Percentiles rank a stretch among this genome's conserved stretches.
Evolutionary conservation across 306 rosid genomes (phyloP).

Genomic region (Pyrus communis): DNA sequence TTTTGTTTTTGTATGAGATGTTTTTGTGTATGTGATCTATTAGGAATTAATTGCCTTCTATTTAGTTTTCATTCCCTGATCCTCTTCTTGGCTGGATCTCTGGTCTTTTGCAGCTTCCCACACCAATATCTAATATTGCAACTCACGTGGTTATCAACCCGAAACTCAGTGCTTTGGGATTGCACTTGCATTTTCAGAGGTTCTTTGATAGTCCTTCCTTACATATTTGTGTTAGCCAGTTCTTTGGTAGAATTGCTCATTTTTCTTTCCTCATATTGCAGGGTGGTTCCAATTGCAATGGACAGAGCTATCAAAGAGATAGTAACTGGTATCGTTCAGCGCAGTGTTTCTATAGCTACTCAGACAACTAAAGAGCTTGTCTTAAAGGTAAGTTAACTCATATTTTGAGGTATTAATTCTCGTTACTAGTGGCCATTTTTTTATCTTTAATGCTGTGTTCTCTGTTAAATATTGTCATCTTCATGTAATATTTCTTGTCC

Average conservation of each 20-base stretch:
- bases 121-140: slow-evolving; percentile 73
- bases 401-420: neutral
- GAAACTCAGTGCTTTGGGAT: slow-evolving; percentile 61
- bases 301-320: slow-evolving; percentile 94
- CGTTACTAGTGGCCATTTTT: neutral
- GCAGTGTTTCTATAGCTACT: slow-evolving; percentile 96
- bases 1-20: neutral
- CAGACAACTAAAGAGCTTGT: slow-evolving; percentile 98
- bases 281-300: slow-evolving; percentile 90
- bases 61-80: neutral
- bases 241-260: slow-evolving; percentile 7
- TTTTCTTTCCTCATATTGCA: slow-evolving; percentile 19
- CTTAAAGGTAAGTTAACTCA: slow-evolving; percentile 56
- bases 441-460: neutral
- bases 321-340: slow-evolving; percentile 80
- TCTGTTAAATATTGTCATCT: neutral
- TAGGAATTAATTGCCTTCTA: neutral
- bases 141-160: slow-evolving; percentile 79
- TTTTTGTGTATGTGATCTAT: neutral
- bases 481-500: neutral
- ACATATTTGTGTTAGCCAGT: slow-evolving; percentile 1
- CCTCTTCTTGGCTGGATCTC: slow-evolving; percentile 7
- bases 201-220: slow-evolving; percentile 3
- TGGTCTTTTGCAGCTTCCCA: slow-evolving; percentile 47
- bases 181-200: slow-evolving; percentile 93